Conservation (phyloP, 2,329 filamentous ascomycete species). For the Claviceps capensis region DNA sequence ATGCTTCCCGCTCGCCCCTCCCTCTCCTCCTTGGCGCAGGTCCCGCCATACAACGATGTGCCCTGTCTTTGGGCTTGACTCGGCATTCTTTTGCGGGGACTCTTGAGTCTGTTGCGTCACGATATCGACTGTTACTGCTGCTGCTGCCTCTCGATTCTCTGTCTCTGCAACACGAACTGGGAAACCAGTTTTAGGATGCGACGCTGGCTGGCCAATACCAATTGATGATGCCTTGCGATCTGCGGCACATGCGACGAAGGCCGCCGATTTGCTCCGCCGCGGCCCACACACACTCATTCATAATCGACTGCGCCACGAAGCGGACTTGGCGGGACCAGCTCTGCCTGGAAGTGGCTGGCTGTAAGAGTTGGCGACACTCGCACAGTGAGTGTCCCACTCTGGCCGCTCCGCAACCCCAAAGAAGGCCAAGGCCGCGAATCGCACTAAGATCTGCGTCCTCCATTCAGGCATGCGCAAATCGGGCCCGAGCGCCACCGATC, state of each 20-base stretch:
- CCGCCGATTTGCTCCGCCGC: slow-evolving; percentile 9
- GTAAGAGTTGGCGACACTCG: not conserved
- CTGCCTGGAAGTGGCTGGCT: not conserved
- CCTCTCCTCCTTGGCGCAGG: not conserved
- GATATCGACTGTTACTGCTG: not conserved
- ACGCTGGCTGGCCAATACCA: not conserved
- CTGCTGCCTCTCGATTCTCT: not conserved
- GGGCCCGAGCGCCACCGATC: not conserved
- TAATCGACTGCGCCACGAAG: not conserved
- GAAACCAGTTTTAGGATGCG: not conserved
- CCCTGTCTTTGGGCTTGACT: not conserved
- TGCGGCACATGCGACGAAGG: not conserved
- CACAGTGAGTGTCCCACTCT: not conserved
- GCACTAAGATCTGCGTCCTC: not conserved
- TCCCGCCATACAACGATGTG: not conserved
- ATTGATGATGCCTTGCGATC: not conserved
- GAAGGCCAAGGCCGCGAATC: not conserved
- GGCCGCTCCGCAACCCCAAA: not conserved
- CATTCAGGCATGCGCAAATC: not conserved
- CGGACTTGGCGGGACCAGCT: not conserved
- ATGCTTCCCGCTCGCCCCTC: no score
- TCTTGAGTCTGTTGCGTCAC: not conserved
- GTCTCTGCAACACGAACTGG: not conserved
- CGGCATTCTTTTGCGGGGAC: not conserved
- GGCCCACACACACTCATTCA: not conserved